Percentiles rank a stretch among this genome's conserved stretches.
Evolutionary conservation across 2,329 filamentous ascomycete genomes (phyloP).

Genomic region (Penicillium sclerotiorum): DNA sequence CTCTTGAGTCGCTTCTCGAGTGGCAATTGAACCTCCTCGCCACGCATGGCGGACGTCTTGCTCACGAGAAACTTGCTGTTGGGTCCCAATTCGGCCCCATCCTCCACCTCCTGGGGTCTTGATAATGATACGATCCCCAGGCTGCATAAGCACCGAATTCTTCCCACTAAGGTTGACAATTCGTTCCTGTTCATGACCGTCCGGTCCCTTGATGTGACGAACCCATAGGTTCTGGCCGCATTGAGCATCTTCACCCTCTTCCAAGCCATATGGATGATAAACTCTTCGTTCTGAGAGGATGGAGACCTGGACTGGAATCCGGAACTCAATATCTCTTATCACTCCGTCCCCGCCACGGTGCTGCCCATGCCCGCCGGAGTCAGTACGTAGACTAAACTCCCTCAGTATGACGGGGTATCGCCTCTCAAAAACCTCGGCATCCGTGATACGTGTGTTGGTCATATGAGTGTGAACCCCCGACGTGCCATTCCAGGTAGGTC

Average conservation of each 20-base stretch:
- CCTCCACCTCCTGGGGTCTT: slow-evolving; percentile 43
- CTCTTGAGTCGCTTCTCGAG: slow-evolving; percentile 51
- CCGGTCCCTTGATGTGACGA: slow-evolving; percentile 11
- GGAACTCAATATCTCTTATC: slow-evolving; percentile 78
- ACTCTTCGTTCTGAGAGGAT: slow-evolving; percentile 75
- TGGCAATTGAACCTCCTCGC: slow-evolving; percentile 62
- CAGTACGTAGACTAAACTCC: slow-evolving; percentile 66
- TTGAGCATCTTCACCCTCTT: slow-evolving; percentile 73
- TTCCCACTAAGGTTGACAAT: slow-evolving; percentile 34
- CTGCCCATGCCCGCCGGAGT: slow-evolving; percentile 66
- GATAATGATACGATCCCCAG: slow-evolving; percentile 43
- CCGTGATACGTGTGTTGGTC: slow-evolving; percentile 84
- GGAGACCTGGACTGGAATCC: slow-evolving; percentile 73
- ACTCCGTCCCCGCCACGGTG: slow-evolving; percentile 76
- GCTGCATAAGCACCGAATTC: slow-evolving; percentile 35
- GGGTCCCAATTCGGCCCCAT: slow-evolving; percentile 53
- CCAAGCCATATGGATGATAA: slow-evolving; percentile 75
- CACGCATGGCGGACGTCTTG: slow-evolving; percentile 63
- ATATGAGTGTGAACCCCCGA: slow-evolving; percentile 80
- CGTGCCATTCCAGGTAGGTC: slow-evolving; percentile 71
- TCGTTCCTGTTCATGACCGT: slow-evolving; percentile 23
- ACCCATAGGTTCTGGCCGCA: slow-evolving; percentile 87
- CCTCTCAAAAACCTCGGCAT: slow-evolving; percentile 76
- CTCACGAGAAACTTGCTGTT: slow-evolving; percentile 49
- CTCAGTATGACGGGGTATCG: slow-evolving; percentile 74